These are phyloP conservation scores for Phylloboletellus chloephorus DNA, from an alignment of 1,284 basidiomycete species.

Conservation along the genomic window DNA sequence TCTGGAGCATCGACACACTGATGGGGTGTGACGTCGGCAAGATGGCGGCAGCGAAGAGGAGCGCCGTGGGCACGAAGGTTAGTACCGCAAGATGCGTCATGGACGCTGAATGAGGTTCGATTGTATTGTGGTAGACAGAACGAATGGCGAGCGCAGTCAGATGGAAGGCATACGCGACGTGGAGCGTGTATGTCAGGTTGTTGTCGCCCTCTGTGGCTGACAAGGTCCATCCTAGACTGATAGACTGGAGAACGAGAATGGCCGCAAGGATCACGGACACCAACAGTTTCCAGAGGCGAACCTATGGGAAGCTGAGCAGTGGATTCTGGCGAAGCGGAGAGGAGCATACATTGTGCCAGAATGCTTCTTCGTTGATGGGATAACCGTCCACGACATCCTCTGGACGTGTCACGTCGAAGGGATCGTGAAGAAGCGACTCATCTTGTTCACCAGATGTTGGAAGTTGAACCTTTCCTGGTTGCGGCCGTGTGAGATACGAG, in stretches of 20 bases:
- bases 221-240: conserved; percentile 48
- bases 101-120: conserved; percentile 51
- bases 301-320: conserved; percentile 34
- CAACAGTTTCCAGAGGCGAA: conserved; percentile 51
- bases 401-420: conserved; percentile 71
- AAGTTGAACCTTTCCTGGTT: conserved; percentile 53
- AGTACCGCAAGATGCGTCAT: conserved; percentile 63
- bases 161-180: conserved; percentile 59
- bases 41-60: conserved; percentile 49
- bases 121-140: conserved; percentile 49
- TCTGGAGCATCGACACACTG: conserved; percentile 11
- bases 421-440: conserved; percentile 45
- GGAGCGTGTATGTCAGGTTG: conserved; percentile 43
- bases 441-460: conserved; percentile 39
- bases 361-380: conserved; percentile 63
- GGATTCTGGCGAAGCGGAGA: neutral
- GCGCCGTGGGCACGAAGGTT: conserved; percentile 47
- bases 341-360: conserved; percentile 63
- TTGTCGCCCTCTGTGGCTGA: conserved; percentile 33
- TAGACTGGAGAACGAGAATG: conserved; percentile 47
- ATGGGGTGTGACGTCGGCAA: conserved; percentile 40
- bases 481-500: conserved; percentile 38
- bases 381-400: conserved; percentile 72
- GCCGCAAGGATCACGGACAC: conserved; percentile 42
- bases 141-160: conserved; percentile 47